Conservation (phyloP, 345 rosid species). For the Populus alba region DNA sequence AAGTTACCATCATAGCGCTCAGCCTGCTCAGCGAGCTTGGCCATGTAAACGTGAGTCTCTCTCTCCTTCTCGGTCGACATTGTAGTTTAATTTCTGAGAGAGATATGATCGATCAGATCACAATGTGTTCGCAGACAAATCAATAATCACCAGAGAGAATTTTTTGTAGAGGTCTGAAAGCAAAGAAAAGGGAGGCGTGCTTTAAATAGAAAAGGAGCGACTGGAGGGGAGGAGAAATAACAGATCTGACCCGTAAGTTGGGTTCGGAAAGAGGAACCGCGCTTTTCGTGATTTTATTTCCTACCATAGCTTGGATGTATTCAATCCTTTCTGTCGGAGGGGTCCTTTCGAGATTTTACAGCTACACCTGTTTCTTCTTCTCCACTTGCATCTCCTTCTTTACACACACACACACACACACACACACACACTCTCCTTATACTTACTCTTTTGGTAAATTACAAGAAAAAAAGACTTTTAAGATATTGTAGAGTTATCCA, state of each 20-base stretch:
- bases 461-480: no score
- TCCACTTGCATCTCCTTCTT: no score
- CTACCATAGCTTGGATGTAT: not conserved
- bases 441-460: no score
- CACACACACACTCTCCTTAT: no score
- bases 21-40: constrained; percentile 95
- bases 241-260: constrained; percentile 56
- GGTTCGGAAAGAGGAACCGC: constrained; percentile 15
- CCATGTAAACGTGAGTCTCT: constrained; percentile 78
- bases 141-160: not conserved
- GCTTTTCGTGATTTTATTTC: constrained; percentile 4
- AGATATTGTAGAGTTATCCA: no score
- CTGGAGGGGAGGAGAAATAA: constrained; percentile 40
- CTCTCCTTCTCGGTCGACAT: constrained; percentile 83
- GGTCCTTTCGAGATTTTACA: not conserved
- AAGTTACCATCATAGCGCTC: constrained; percentile 80
- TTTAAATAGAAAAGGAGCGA: constrained; percentile 19
- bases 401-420: no score
- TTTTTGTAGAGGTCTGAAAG: not conserved
- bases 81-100: not conserved
- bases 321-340: not conserved
- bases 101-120: not conserved
- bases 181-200: constrained; percentile 5
- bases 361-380: not conserved
- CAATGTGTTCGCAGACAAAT: not conserved